These are phyloP conservation scores for Cucurbita maxima DNA, from an alignment of 306 rosid species.

Conservation along the genomic window DNA sequence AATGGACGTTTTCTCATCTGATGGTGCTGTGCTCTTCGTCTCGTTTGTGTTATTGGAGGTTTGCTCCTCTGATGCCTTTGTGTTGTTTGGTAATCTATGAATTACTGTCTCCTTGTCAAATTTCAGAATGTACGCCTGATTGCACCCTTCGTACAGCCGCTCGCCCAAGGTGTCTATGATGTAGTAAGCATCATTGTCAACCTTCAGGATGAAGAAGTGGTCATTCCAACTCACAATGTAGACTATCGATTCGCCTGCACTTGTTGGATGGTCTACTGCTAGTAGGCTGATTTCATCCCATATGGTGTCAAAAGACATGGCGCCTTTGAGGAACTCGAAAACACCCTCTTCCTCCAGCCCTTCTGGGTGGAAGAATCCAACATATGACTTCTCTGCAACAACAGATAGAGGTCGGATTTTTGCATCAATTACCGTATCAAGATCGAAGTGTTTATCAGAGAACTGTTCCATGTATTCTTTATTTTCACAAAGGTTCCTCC, in stretches of 20 bases:
- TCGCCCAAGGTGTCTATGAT: slow-evolving; percentile 30
- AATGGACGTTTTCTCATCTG: not conserved
- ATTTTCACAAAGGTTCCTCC: slow-evolving; percentile 21
- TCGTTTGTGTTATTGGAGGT: not conserved
- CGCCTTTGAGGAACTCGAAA: slow-evolving; percentile 17
- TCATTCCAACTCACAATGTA: slow-evolving; percentile 32
- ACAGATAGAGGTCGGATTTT: slow-evolving; percentile 18
- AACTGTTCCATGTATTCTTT: slow-evolving; percentile 15
- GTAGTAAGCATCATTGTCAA: slow-evolving; percentile 21
- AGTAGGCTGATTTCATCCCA: slow-evolving; percentile 24
- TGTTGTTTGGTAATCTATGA: slow-evolving; percentile 5
- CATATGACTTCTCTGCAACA: slow-evolving; percentile 15
- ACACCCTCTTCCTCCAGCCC: slow-evolving; percentile 14
- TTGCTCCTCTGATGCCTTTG: not conserved
- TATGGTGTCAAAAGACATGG: slow-evolving; percentile 22
- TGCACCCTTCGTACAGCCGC: slow-evolving; percentile 26
- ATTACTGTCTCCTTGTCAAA: slow-evolving; percentile 16
- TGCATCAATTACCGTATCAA: slow-evolving; percentile 19
- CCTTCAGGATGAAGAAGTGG: slow-evolving; percentile 26
- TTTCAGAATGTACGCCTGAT: slow-evolving; percentile 22
- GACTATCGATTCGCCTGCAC: not conserved
- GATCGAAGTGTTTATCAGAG: slow-evolving; percentile 28
- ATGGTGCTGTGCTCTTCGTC: not conserved
- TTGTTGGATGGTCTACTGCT: slow-evolving; percentile 2
- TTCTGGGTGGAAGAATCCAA: slow-evolving; percentile 26